Evolutionary conservation across 1,284 basidiomycete species (phyloP), one percentile per base, ranked within the genome.

Genomic region (Fomitopsis pinicola): DNA sequence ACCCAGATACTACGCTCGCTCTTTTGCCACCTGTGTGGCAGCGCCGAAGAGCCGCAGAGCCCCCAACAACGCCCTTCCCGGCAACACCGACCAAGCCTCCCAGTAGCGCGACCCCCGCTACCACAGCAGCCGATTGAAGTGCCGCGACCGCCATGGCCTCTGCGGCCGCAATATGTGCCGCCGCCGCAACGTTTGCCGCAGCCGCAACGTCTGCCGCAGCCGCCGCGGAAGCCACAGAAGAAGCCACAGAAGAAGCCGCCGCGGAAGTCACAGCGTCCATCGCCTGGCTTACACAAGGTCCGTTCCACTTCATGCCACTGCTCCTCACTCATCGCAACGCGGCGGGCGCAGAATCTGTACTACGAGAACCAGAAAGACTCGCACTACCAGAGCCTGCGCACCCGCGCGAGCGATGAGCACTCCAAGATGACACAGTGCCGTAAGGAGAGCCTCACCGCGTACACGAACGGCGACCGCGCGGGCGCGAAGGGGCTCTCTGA

Each of bases 401-500:
- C 85, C 60, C 81, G 84, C 64, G 94, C 94, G 9, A 87, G 86
- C 57, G 80, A 83, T 57, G 89, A 89, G 67, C 91, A 91, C 28
- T 84, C 89, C 68, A 69, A 82, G 70, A 94, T 94, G 92, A 84
- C 84, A 10, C 78, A 75, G 55, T 81, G 78, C 63, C 91, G 91
- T 69, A 81, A 87, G 58, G 77, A 85, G 66, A 85, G 86, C 64
- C 86, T 87, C 63, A 77, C 82, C 57, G 91, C 90, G 1, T 94
- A 93, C 69, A 69, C 76, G 17, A 72, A 80, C 0, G 86, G 91
- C 2, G 87, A 98, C 68, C 88, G 93, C 14, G 92, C 84, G 0
- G 76, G 77, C 26, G 96, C 96, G 12, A 96, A 98, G 76, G 80
- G 91, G 64, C 80, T 98, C 38, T 93, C 89, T 12, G 84, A 88